Evolutionary conservation across 2,329 filamentous ascomycete species (phyloP), one percentile per base, ranked within the genome.

Genomic region (Aspergillus pseudoviridinutans): DNA sequence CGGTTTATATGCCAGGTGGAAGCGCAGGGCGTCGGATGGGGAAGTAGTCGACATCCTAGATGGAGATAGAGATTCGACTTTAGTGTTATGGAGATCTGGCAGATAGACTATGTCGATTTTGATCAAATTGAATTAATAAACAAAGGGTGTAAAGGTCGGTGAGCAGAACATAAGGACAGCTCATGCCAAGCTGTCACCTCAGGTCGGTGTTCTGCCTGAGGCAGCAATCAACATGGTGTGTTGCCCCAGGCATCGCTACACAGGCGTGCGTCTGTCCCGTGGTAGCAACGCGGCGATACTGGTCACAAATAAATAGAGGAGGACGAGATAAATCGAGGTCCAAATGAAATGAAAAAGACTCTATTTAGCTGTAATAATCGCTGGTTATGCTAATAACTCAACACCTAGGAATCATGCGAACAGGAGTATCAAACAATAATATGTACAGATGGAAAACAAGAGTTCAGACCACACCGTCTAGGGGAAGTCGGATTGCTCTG

Each of bases 1-100:
- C 4, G 68, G 68, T 57, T 61, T 53, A 46, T 71, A 71, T 17
- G 32, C 32, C 32, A 38, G 32, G 32, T 38, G 32, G 32, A 38
- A 38, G 32, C 32, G 32, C 14, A 38, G 32, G 14, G 32, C 32
- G 5, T 38, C 32, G 14, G 32, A 38, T 38, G 14, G 32, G 32
- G 32, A 38, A 38, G 32, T 6, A 17, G 5, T 7, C 14, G 32
- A 38, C 32, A 38, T 38, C 14, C 5, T 38, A 17, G 32, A 38
- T 7, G 3, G 14, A 17, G 4, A 38, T 7, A 17, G 14, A 17
- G 32, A 14, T 32, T 35, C 4, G 12, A 35, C 4, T 17, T 0
- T 17, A 38, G 4, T 38, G 5, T 38, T 17, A 17, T 7, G 1
- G 5, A 17, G 14, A 17, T 38, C 12, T 17, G 14, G 6, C 5